These are phyloP conservation scores for Vigna unguiculata DNA, from an alignment of 306 rosid genomes.

Conservation along the genomic window DNA sequence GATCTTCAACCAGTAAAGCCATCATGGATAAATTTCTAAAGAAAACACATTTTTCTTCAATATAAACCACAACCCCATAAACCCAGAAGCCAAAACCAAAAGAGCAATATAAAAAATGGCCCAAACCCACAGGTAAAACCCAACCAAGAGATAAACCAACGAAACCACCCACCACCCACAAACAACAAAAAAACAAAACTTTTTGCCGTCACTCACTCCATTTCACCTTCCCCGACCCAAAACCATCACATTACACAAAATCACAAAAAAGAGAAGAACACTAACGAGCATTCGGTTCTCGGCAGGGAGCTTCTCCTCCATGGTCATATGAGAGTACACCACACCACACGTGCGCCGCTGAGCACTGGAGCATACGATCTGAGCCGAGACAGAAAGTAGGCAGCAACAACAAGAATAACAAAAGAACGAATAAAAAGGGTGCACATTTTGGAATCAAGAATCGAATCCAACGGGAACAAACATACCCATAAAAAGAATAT, in stretches of 20 bases:
- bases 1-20: background rate
- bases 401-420: background rate
- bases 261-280: constrained; percentile 23
- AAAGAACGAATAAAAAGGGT: constrained; percentile 7
- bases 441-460: background rate
- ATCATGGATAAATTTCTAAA: background rate
- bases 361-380: constrained; percentile 56
- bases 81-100: background rate
- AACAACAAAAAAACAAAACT: background rate
- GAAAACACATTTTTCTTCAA: background rate
- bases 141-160: constrained; percentile 11
- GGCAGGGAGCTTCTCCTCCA: constrained; percentile 66
- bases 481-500: background rate
- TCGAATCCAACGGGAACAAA: background rate
- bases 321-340: constrained; percentile 65
- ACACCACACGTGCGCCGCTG: constrained; percentile 50
- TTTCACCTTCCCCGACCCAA: background rate
- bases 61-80: background rate
- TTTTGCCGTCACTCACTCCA: background rate
- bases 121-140: background rate
- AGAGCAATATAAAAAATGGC: background rate
- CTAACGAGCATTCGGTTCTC: constrained; percentile 88
- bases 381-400: constrained; percentile 2
- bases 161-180: background rate
- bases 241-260: background rate